phyloP scores from a whole-genome alignment of 2,329 filamentous ascomycete genomes.

The Botrytis sinoallii region DNA sequence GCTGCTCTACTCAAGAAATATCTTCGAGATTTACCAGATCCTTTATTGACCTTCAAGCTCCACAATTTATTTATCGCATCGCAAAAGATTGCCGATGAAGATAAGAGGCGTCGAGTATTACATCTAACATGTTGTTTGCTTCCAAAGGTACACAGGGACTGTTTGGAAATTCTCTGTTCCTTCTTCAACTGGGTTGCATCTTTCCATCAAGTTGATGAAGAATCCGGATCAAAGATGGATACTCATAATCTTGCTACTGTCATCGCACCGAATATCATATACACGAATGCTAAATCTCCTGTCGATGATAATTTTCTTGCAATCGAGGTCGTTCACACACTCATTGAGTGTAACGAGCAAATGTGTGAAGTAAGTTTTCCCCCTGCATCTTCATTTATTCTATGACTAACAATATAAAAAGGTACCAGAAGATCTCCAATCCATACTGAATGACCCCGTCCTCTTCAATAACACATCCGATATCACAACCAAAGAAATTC shows the following conservation, averaged over 20 bases:
- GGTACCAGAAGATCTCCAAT: conserved; percentile 90
- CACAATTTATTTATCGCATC: conserved; percentile 87
- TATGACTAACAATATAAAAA: conserved; percentile 42
- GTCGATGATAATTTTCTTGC: conserved; percentile 90
- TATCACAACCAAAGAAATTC: conserved; percentile 93
- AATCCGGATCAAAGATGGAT: conserved; percentile 98
- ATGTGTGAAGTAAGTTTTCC: conserved; percentile 81
- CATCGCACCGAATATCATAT: conserved; percentile 92
- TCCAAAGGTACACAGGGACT: conserved; percentile 88
- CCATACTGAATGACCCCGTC: conserved; percentile 76
- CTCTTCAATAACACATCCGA: conserved; percentile 81
- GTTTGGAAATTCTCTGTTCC: conserved; percentile 89
- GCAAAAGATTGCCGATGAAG: conserved; percentile 80
- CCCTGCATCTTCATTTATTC: neutral
- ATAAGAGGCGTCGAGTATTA: conserved; percentile 77
- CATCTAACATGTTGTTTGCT: conserved; percentile 90
- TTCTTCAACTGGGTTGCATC: conserved; percentile 98
- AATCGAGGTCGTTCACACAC: conserved; percentile 85
- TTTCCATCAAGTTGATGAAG: conserved; percentile 95
- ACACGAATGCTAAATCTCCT: conserved; percentile 62
- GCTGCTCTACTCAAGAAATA: conserved; percentile 95
- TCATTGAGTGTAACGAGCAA: conserved; percentile 91
- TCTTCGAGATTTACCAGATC: conserved; percentile 89
- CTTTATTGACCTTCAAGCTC: conserved; percentile 90
- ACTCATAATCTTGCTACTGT: conserved; percentile 96